Base-by-base conservation (phyloP, 768 basidiomycete genomes). In the Hygrocybe coccinea region DNA sequence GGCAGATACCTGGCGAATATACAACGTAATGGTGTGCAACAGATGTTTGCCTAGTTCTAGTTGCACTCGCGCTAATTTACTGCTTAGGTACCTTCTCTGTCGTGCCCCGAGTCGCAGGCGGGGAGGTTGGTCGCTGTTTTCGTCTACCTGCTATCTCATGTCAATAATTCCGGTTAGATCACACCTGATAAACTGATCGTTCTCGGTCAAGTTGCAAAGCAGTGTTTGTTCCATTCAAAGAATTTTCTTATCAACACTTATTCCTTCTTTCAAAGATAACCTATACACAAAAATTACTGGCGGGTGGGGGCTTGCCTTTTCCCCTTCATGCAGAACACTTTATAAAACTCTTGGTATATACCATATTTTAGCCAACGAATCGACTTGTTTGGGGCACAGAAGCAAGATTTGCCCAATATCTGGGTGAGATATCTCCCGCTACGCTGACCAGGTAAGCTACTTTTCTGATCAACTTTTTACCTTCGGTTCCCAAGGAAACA, bases 351-450 rank as follows among this genome's bases (percentile, higher is more conserved):
- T 22, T 33, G 60, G 65, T 34, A 19, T 19, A 19, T 10, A 29
- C 29, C 29, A 29, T 29, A 29, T 29, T 29, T 29, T 29, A 78
- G 78, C 1, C 84, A 85, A 62, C 80, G 85, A 19, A 80, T 88
- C 55, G 86, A 88, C 61, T 65, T 88, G 64, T 87, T 89, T 58
- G 87, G 87, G 3, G 86, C 86, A 1, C 74, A 74, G 54, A 86
- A 86, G 64, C 78, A 82, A 57, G 86, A 88, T 60, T 71, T 87
- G 10, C 87, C 86, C 0, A 76, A 76, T 21, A 87, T 88, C 24
- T 81, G 76, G 56, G 54, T 33, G 17, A 24, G 52, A 14, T 33
- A 25, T 41, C 10, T 29, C 6, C 19, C n/a, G 36, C n/a, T 34
- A 21, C 22, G 22, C 50, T 37, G 14, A 17, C 17, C 36, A 15